Base-by-base conservation (phyloP, 1,284 basidiomycete genomes). In the Trametes polyzona region DNA sequence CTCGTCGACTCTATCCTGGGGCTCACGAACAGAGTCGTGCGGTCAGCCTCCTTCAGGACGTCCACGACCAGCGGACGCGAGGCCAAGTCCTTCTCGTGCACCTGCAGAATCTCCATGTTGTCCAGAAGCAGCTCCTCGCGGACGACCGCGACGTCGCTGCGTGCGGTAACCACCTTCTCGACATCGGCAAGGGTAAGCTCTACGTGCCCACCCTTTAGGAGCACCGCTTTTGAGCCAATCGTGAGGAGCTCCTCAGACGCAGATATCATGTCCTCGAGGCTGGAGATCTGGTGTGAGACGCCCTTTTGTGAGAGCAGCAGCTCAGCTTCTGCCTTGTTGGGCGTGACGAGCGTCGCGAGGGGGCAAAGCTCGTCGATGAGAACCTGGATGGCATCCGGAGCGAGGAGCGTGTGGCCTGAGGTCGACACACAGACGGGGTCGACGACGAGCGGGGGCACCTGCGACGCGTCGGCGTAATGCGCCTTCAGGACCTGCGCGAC, bases 391-490 rank as follows among this genome's bases (percentile, higher is more conserved):
- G 94, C 93, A 10, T 85, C 81, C 5, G 82, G 72, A 2, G 87
- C 78, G 3, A 98, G 79, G 0, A 98, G 80, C 8, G 81, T 83
- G 65, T 96, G 92, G 2, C 95, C 95, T 0, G 93, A 95, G 0
- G 95, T 97, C 2, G 93, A 95, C 0, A 98, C 92, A 72, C 91
- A 96, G 21, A 98, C 95, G 0, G 96, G 95, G 70, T 96, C 94
- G 60, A 92, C 85, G 24, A 96, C 83, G 16, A 94, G 74, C 10
- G 82, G 81, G 0, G 83, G 84, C 2, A 78, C 27, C 12, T 42
- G 39, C 11, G 59, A 52, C 9, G 52, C 62, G 9, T 44, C 53
- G 10, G 57, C 40, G 67, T 77, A 82, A 62, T 75, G 72, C 1
- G 62, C 49, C 51, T 69, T 78, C 46, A 91, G 75, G 6, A 78